phyloP scores from a whole-genome alignment of 1,139 yeast genomes.

The Geotrichum candidum region DNA sequence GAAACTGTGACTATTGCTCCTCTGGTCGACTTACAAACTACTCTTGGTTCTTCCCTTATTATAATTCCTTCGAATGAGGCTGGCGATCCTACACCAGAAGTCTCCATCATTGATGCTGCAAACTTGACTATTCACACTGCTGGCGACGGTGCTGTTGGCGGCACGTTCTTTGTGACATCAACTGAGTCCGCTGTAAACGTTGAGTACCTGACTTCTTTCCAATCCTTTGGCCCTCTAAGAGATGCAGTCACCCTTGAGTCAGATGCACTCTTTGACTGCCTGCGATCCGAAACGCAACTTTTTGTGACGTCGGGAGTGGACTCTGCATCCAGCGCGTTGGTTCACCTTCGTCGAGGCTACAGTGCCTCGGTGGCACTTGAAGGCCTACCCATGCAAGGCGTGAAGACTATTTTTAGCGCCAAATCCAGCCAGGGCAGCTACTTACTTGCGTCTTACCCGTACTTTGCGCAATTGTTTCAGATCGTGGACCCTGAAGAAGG shows the following conservation, averaged over 20 bases:
- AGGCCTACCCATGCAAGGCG: slow-evolving; percentile 6
- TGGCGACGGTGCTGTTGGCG: slow-evolving; percentile 12
- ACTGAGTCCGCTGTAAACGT: slow-evolving; percentile 7
- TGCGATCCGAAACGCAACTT: neutral
- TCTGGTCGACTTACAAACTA: slow-evolving; percentile 3
- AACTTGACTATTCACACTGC: slow-evolving; percentile 10
- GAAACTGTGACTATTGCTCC: slow-evolving; percentile 1
- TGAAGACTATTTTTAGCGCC: slow-evolving; percentile 7
- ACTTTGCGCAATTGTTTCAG: slow-evolving; percentile 2
- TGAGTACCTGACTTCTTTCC: slow-evolving; percentile 6
- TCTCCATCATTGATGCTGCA: slow-evolving; percentile 3
- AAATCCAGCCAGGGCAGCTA: neutral
- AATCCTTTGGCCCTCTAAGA: slow-evolving; percentile 9
- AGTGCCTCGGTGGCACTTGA: slow-evolving; percentile 9
- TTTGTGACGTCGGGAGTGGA: slow-evolving; percentile 10
- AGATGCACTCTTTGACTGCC: neutral
- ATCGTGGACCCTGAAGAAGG: neutral
- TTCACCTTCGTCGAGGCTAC: slow-evolving; percentile 8
- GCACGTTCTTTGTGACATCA: slow-evolving; percentile 9
- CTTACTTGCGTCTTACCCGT: slow-evolving; percentile 10
- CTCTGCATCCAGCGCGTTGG: slow-evolving; percentile 6
- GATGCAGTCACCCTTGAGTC: slow-evolving; percentile 6
- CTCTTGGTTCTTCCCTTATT: slow-evolving; percentile 5
- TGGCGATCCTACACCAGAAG: neutral
- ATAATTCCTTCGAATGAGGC: slow-evolving; percentile 1